phyloP scores from a whole-genome alignment of 176 grass and related monocot species.

The Microstegium vimineum region DNA sequence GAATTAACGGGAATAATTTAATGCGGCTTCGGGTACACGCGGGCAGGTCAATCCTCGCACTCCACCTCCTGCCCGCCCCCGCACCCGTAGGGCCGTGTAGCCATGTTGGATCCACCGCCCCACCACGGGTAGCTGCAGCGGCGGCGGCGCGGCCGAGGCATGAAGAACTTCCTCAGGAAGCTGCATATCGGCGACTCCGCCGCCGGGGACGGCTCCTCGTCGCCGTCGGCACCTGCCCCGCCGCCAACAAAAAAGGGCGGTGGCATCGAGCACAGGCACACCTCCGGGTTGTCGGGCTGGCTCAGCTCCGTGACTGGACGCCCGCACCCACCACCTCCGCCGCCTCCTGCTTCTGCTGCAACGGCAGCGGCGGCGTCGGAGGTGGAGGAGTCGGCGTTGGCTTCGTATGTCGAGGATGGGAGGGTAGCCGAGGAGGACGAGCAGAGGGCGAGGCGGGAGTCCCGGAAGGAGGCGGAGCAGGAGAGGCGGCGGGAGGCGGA shows the following conservation, averaged over 20 bases:
- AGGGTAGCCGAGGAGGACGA: slow-evolving; percentile 12
- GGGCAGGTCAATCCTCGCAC: slow-evolving; percentile 51
- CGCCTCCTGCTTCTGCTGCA: not conserved
- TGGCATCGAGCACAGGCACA: slow-evolving; percentile 29
- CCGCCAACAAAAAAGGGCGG: slow-evolving; percentile 32
- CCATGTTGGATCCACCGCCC: slow-evolving; percentile 64
- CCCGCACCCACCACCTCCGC: slow-evolving; percentile 21
- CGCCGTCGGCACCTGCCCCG: slow-evolving; percentile 30
- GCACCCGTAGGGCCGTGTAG: slow-evolving; percentile 1
- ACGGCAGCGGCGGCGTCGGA: not conserved
- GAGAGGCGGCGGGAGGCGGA: slow-evolving; percentile 14
- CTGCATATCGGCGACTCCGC: slow-evolving; percentile 73
- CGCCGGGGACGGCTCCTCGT: slow-evolving; percentile 34
- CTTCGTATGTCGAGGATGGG: slow-evolving; percentile 7
- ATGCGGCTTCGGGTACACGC: slow-evolving; percentile 35
- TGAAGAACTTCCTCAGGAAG: slow-evolving; percentile 99
- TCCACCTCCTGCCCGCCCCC: slow-evolving; percentile 2
- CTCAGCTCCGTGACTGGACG: slow-evolving; percentile 65
- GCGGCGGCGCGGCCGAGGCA: slow-evolving; percentile 3
- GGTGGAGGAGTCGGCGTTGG: slow-evolving; percentile 16
- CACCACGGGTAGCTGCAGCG: slow-evolving; percentile 22
- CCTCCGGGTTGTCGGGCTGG: slow-evolving; percentile 65
- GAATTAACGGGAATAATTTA: slow-evolving; percentile 34
- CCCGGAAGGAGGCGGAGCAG: slow-evolving; percentile 1
- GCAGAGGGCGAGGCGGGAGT: not conserved